Evolutionary conservation across 768 basidiomycete genomes (phyloP).

Genomic region (Mycena metata): DNA sequence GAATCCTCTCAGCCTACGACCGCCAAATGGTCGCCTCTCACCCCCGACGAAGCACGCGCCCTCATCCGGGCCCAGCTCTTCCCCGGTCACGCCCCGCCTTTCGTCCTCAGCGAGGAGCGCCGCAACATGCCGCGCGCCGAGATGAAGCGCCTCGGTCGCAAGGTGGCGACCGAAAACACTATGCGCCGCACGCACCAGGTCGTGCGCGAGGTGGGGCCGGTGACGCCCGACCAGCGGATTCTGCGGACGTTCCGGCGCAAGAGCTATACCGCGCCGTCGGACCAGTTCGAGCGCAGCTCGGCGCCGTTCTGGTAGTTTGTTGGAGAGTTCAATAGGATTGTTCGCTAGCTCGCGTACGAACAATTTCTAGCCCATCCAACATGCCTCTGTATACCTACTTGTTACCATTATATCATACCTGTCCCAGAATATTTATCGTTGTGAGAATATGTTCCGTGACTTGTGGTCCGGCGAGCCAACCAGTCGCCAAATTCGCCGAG

Average conservation of each 20-base stretch:
- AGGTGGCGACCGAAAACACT: not conserved
- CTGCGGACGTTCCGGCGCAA: not conserved
- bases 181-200: not conserved
- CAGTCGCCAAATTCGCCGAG: too few species aligned
- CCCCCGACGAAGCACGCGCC: not conserved
- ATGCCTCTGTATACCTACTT: too few species aligned
- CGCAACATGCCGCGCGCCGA: not conserved
- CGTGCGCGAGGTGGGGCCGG: not conserved
- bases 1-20: not conserved
- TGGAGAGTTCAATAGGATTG: not conserved
- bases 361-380: too few species aligned
- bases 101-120: constrained; percentile 1
- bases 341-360: too few species aligned
- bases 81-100: not conserved
- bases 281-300: not conserved
- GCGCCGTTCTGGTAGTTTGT: not conserved
- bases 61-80: not conserved
- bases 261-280: not conserved
- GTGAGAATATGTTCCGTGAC: too few species aligned
- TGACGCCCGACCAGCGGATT: not conserved
- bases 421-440: too few species aligned
- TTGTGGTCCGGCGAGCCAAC: too few species aligned
- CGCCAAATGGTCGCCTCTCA: not conserved
- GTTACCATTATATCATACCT: too few species aligned
- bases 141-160: not conserved